Percentiles rank a stretch among this genome's conserved stretches.
Evolutionary conservation across 306 rosid genomes (phyloP).

Genomic region (Castanea mollissima): DNA sequence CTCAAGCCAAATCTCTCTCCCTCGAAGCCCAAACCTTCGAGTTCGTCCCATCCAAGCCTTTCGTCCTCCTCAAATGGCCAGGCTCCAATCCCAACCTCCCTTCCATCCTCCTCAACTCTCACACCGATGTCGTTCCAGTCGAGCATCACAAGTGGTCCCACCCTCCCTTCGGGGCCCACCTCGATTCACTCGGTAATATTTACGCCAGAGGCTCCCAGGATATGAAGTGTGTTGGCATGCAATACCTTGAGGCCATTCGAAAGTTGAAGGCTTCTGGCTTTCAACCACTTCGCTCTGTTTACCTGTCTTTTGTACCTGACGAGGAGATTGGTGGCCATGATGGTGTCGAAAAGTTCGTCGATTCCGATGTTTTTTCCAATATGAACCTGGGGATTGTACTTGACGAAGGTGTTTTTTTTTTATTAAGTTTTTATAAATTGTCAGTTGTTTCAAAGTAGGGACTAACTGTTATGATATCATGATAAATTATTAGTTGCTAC

Average conservation of each 20-base stretch:
- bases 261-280: constrained; percentile 50
- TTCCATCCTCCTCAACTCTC: constrained; percentile 80
- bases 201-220: constrained; percentile 90
- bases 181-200: constrained; percentile 48
- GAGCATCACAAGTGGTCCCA: constrained; percentile 71
- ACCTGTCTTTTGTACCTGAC: constrained; percentile 75
- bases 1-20: constrained; percentile 58
- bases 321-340: constrained; percentile 87
- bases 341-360: constrained; percentile 57
- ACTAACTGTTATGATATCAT: too few species aligned
- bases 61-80: constrained; percentile 75
- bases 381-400: constrained; percentile 78
- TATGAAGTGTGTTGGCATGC: constrained; percentile 94
- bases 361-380: constrained; percentile 46
- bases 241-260: constrained; percentile 86
- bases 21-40: constrained; percentile 67
- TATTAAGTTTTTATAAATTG: too few species aligned
- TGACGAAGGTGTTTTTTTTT: constrained; percentile 61
- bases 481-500: too few species aligned
- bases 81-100: constrained; percentile 64
- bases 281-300: constrained; percentile 52
- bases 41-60: constrained; percentile 60
- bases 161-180: constrained; percentile 66
- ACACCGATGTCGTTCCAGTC: constrained; percentile 82
- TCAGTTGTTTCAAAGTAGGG: too few species aligned